These are phyloP conservation scores for Bretschneidera sinensis DNA, from an alignment of 345 rosid species.

Conservation along the genomic window DNA sequence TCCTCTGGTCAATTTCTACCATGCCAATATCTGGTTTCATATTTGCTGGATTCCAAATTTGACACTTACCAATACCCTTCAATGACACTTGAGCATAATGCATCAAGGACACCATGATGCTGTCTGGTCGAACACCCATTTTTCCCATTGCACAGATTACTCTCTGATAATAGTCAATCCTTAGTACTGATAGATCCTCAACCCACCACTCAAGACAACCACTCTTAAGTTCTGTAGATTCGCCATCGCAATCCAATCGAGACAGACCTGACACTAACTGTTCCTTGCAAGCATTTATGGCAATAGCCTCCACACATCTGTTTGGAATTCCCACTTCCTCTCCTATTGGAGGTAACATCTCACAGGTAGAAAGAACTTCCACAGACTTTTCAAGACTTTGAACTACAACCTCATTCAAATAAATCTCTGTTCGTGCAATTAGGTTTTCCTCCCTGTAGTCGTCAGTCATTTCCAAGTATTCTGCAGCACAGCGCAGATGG, in stretches of 20 bases:
- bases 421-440: slow-evolving; percentile 50
- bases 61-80: slow-evolving; percentile 51
- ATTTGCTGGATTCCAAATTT: slow-evolving; percentile 45
- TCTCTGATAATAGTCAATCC: slow-evolving; percentile 51
- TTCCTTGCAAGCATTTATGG: slow-evolving; percentile 69
- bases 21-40: slow-evolving; percentile 27
- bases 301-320: slow-evolving; percentile 68
- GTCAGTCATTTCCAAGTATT: slow-evolving; percentile 82
- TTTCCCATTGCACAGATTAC: slow-evolving; percentile 57
- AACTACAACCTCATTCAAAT: slow-evolving; percentile 47
- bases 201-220: slow-evolving; percentile 71
- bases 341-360: slow-evolving; percentile 33
- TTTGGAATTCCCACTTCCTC: slow-evolving; percentile 52
- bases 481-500: slow-evolving; percentile 62
- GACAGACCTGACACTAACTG: slow-evolving; percentile 65
- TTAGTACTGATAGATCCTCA: slow-evolving; percentile 61
- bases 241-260: slow-evolving; percentile 33
- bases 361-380: slow-evolving; percentile 57
- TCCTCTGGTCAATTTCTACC: slow-evolving; percentile 45
- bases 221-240: slow-evolving; percentile 56
- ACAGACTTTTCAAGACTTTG: slow-evolving; percentile 63
- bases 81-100: slow-evolving; percentile 70
- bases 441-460: slow-evolving; percentile 71
- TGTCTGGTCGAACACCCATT: slow-evolving; percentile 50
- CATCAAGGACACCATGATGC: slow-evolving; percentile 58